Evolutionary conservation across 768 basidiomycete genomes (phyloP), one percentile per base, ranked within the genome.

Genomic region (Sistotremastrum niveocremeum): DNA sequence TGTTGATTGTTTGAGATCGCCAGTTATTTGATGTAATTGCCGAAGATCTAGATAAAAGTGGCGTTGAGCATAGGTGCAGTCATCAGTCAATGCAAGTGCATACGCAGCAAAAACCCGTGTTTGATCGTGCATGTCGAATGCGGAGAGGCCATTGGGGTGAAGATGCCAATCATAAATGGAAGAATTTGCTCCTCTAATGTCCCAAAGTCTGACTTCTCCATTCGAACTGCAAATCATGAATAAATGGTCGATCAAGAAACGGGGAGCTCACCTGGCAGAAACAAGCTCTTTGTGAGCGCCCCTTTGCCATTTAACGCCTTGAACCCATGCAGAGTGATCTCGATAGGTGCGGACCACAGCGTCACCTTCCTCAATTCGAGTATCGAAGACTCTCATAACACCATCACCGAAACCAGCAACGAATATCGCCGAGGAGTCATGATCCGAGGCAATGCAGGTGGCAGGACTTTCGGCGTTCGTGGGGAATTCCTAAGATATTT

Each of bases 341-440:
- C 79, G 76, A 57, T 85, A 93, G 2, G 76, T 76, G 42, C 83
- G 69, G 11, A 95, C 77, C 11, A 94, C 79, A 4, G 87, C 79
- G 47, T 89, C 80, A 6, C 89, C 81, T 44, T 82, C 80, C 50
- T 81, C 77, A 8, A 88, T 61, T n/a, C 95, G 77, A 34, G 85
- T 81, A 65, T 99, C 95, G 63, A 91, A 98, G 2, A 95, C 69
- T 54, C 85, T 81, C 44, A 98, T 75, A 4, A 72, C 72, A 7
- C 95, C 95, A 60, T 98, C 90, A 10, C 84, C 95, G 60, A 97
- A 97, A 47, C 91, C 81, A 6, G 89, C 84, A 9, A 86, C 70
- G 62, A 97, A 90, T 2, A 80, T 79, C 47, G 85, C 79, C 11
- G 83, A 79, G 0, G 79, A 72, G 9, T 79, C 77, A 39, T 74